Conservation (phyloP, 352 stramenopile species). For the Proteromonas lacertae region DNA sequence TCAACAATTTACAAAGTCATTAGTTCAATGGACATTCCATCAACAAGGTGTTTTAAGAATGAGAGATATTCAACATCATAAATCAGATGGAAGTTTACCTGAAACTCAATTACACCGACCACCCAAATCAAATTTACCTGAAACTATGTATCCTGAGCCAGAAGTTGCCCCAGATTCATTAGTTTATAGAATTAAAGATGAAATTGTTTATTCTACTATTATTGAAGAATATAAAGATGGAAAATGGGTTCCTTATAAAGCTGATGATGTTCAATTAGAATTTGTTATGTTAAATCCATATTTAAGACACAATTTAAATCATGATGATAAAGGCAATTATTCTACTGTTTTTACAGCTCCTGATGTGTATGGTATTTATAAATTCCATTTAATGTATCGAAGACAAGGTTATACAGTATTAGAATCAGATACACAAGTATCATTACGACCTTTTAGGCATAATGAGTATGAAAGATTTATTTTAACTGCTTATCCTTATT, state of each 20-base stretch:
- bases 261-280: conserved; percentile 49
- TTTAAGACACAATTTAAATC: conserved; percentile 37
- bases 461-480: conserved; percentile 77
- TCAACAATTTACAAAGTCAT: conserved; percentile 22
- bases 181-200: conserved; percentile 64
- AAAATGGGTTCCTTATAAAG: conserved; percentile 8
- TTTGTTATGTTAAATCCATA: conserved; percentile 72
- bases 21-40: conserved; percentile 42
- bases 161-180: conserved; percentile 42
- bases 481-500: conserved; percentile 52
- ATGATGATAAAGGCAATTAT: conserved; percentile 18
- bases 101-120: conserved; percentile 52
- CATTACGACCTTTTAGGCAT: conserved; percentile 59
- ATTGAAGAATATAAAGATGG: conserved; percentile 35
- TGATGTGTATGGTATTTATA: conserved; percentile 63
- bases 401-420: conserved; percentile 39
- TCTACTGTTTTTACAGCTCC: conserved; percentile 35
- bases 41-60: conserved; percentile 40
- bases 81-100: conserved; percentile 26
- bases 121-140: conserved; percentile 32
- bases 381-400: conserved; percentile 56
- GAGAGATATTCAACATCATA: conserved; percentile 36
- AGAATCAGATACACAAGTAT: conserved; percentile 45
- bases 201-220: conserved; percentile 50
- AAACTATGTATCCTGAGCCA: conserved; percentile 48